These are phyloP conservation scores for Sporothrix schenckii DNA, from an alignment of 2,329 filamentous ascomycete genomes.

Conservation along the genomic window DNA sequence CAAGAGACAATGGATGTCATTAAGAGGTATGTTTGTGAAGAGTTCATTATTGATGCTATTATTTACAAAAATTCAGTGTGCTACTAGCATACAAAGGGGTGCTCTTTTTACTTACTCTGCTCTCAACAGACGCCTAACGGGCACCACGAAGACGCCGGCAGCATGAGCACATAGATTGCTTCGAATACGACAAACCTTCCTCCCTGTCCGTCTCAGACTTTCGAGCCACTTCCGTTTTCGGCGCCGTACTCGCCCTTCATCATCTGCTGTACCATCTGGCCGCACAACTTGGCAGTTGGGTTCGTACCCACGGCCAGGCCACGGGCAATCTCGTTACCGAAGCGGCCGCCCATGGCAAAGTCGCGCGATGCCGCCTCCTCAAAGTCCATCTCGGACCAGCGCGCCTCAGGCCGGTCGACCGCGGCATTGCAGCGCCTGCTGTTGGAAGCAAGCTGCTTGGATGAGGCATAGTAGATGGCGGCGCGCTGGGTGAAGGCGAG, in stretches of 20 bases:
- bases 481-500: constrained; percentile 73
- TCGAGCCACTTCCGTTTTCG: not conserved
- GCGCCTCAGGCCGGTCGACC: constrained; percentile 44
- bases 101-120: constrained; percentile 12
- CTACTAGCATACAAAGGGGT: constrained; percentile 6
- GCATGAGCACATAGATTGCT: not conserved
- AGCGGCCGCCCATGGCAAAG: constrained; percentile 65
- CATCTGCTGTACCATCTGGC: constrained; percentile 68
- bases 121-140: constrained; percentile 28
- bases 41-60: constrained; percentile 8
- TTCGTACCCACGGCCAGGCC: constrained; percentile 66
- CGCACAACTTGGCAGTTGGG: constrained; percentile 70
- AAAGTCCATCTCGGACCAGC: constrained; percentile 59
- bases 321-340: constrained; percentile 67
- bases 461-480: constrained; percentile 63
- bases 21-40: constrained; percentile 48
- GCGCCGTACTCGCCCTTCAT: constrained; percentile 69
- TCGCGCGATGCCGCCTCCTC: constrained; percentile 65
- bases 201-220: not conserved
- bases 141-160: constrained; percentile 20
- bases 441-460: constrained; percentile 46
- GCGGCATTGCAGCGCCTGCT: not conserved
- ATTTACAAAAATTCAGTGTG: not conserved
- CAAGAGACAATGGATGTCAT: constrained; percentile 54
- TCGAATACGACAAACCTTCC: not conserved